These are phyloP conservation scores for Amanita inopinata DNA, from an alignment of 768 basidiomycete genomes.

Conservation along the genomic window DNA sequence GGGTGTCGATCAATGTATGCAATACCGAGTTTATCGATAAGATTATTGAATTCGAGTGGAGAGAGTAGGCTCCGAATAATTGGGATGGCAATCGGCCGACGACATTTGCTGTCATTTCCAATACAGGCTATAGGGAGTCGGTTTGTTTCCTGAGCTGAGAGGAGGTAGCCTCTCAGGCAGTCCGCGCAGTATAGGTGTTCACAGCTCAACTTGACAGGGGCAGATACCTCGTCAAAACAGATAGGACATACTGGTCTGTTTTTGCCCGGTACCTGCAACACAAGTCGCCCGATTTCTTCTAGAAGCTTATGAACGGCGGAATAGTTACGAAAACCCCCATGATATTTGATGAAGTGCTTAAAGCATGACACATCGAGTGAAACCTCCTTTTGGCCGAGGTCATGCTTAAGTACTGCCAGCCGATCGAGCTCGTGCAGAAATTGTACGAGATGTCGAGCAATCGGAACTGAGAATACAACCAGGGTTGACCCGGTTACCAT, in stretches of 20 bases:
- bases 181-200: slow-evolving; percentile 40
- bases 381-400: neutral
- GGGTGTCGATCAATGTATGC: slow-evolving; percentile 46
- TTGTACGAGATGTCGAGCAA: neutral
- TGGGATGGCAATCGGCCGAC: slow-evolving; percentile 40
- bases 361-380: slow-evolving; percentile 2
- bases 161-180: slow-evolving; percentile 39
- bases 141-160: slow-evolving; percentile 28
- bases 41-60: slow-evolving; percentile 35
- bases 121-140: slow-evolving; percentile 58
- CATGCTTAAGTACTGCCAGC: neutral
- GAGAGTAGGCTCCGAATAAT: slow-evolving; percentile 42
- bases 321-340: neutral
- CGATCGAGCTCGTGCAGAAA: neutral
- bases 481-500: neutral
- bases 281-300: neutral
- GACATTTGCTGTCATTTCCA: slow-evolving; percentile 48
- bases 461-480: neutral
- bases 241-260: slow-evolving; percentile 33
- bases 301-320: neutral
- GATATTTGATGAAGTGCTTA: neutral
- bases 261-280: neutral
- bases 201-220: slow-evolving; percentile 34
- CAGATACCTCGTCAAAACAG: slow-evolving; percentile 36
- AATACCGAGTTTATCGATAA: slow-evolving; percentile 46